A percentile compares a stretch with the other conserved stretches of the same genome.
These are phyloP conservation scores for Arthroderma sp. DNA, from an alignment of 2,329 filamentous ascomycete genomes.

Conservation along the genomic window DNA sequence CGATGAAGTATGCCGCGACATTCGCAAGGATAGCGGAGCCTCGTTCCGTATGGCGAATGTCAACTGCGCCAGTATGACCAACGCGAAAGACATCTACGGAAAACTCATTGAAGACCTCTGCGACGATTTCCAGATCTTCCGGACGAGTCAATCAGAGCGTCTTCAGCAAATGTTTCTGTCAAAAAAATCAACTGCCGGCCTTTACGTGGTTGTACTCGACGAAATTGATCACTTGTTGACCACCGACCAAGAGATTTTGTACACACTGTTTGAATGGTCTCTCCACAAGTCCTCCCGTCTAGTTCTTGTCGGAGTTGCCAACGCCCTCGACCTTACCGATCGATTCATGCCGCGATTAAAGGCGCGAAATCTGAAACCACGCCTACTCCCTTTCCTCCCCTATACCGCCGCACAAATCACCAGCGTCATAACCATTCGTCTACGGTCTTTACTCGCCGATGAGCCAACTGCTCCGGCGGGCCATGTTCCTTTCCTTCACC, in stretches of 20 bases:
- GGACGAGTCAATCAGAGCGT: slow-evolving; percentile 53
- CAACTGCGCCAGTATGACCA: slow-evolving; percentile 96
- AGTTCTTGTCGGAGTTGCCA: slow-evolving; percentile 71
- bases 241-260: slow-evolving; percentile 75
- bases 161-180: slow-evolving; percentile 60
- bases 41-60: slow-evolving; percentile 59
- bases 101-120: slow-evolving; percentile 61
- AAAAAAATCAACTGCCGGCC: slow-evolving; percentile 38
- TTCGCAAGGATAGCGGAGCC: slow-evolving; percentile 32
- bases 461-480: slow-evolving; percentile 33
- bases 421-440: slow-evolving; percentile 68
- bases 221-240: slow-evolving; percentile 92
- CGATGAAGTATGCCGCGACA: slow-evolving; percentile 56
- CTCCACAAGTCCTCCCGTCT: slow-evolving; percentile 60
- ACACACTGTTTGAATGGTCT: slow-evolving; percentile 95
- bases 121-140: slow-evolving; percentile 46
- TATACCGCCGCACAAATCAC: slow-evolving; percentile 83
- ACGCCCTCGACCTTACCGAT: slow-evolving; percentile 83
- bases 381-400: slow-evolving; percentile 79
- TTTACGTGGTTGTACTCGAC: slow-evolving; percentile 78
- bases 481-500: slow-evolving; percentile 79
- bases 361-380: slow-evolving; percentile 78
- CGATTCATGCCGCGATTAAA: slow-evolving; percentile 89
- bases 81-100: slow-evolving; percentile 69
- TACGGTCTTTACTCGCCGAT: slow-evolving; percentile 56